Percentiles rank a stretch among this genome's conserved stretches.
Conservation (phyloP, 2,329 filamentous ascomycete genomes). For the Sphaceloma murrayae region DNA sequence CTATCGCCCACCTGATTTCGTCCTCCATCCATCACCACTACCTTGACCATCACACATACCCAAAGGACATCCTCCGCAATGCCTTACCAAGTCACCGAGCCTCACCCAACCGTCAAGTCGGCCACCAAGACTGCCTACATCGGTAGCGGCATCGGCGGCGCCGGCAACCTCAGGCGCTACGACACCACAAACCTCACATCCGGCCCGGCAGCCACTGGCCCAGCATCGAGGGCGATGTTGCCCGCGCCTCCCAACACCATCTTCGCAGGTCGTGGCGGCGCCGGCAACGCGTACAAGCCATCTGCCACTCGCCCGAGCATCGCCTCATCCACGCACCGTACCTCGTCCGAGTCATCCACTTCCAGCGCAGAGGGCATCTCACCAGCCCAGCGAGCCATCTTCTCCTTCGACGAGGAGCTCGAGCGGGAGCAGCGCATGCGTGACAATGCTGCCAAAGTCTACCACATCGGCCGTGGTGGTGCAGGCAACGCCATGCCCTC, state of each 20-base stretch:
- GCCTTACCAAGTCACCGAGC: constrained; percentile 50
- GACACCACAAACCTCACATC: constrained; percentile 45
- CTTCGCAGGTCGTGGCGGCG: constrained; percentile 48
- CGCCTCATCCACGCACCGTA: constrained; percentile 29
- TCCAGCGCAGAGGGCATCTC: constrained; percentile 42
- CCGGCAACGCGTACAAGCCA: constrained; percentile 46
- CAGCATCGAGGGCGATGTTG: constrained; percentile 42
- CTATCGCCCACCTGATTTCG: background rate
- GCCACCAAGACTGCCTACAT: constrained; percentile 33
- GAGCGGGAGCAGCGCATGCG: constrained; percentile 47
- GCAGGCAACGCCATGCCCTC: constrained; percentile 42
- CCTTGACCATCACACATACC: constrained; percentile 16
- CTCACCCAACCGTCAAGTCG: constrained; percentile 49
- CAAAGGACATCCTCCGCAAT: constrained; percentile 24
- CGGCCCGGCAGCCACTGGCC: constrained; percentile 36
- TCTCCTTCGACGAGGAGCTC: constrained; percentile 60
- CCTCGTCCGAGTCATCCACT: constrained; percentile 25
- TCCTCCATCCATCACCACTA: background rate
- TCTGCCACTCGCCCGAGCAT: constrained; percentile 31
- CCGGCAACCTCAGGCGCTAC: constrained; percentile 49
- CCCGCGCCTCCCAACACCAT: constrained; percentile 41
- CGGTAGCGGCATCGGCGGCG: constrained; percentile 48
- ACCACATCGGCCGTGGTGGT: constrained; percentile 54
- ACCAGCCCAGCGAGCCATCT: constrained; percentile 45
- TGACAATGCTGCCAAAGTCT: constrained; percentile 41